Evolutionary conservation across 2,329 filamentous ascomycete species (phyloP).

Genomic region (Exophiala xenobiotica): DNA sequence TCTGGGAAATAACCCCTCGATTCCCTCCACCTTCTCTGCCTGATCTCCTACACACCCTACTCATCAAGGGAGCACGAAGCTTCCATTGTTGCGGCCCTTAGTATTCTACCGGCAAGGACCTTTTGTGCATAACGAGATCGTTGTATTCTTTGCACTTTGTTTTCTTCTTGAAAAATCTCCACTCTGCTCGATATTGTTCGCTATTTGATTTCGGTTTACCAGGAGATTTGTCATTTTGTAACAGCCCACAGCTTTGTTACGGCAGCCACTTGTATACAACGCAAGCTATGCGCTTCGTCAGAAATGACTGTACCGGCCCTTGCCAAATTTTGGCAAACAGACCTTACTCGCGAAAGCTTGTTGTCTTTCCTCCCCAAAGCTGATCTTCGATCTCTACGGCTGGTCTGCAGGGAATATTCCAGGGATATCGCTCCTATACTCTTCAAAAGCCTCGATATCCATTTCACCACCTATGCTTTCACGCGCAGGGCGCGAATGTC

Average conservation of each 20-base stretch:
- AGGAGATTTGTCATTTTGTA: neutral
- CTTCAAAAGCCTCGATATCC: slow-evolving; percentile 46
- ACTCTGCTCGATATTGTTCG: slow-evolving; percentile 21
- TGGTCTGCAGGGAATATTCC: slow-evolving; percentile 39
- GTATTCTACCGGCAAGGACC: neutral
- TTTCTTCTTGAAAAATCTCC: slow-evolving; percentile 21
- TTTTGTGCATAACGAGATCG: slow-evolving; percentile 13
- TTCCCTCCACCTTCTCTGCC: slow-evolving; percentile 6
- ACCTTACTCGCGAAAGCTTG: slow-evolving; percentile 36
- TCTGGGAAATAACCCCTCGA: slow-evolving; percentile 4
- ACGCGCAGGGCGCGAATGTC: slow-evolving; percentile 70
- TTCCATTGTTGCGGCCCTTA: neutral
- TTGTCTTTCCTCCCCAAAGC: slow-evolving; percentile 34
- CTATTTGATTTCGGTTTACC: slow-evolving; percentile 4
- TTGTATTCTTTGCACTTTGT: slow-evolving; percentile 5
- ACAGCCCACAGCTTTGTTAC: neutral
- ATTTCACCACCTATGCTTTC: slow-evolving; percentile 65
- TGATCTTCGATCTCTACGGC: slow-evolving; percentile 38
- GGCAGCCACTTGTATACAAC: neutral
- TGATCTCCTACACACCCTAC: neutral
- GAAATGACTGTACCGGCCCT: slow-evolving; percentile 32
- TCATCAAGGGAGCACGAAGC: neutral
- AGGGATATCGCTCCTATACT: slow-evolving; percentile 37
- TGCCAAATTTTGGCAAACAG: slow-evolving; percentile 39
- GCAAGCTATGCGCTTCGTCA: slow-evolving; percentile 19